Evolutionary conservation across 805 yeast genomes (phyloP).

Genomic region (Metschnikowia dekortorum): DNA sequence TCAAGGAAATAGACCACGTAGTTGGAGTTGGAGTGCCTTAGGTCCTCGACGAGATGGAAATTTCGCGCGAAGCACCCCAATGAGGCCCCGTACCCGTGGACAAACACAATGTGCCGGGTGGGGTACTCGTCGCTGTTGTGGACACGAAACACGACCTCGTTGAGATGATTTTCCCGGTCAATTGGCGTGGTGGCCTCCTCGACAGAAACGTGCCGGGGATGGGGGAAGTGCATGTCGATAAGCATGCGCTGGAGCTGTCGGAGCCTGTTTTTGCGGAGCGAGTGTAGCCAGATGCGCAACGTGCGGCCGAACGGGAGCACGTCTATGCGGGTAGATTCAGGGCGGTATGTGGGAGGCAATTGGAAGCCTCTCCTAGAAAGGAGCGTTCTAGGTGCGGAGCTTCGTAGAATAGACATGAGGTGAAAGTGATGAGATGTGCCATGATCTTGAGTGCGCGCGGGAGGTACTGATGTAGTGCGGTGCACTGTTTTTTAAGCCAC

Average conservation of each 20-base stretch:
- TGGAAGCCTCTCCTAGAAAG: conserved; percentile 4
- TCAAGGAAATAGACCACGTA: conserved; percentile 50
- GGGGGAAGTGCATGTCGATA: conserved; percentile 32
- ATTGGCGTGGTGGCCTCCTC: conserved; percentile 18
- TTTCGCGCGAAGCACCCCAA: conserved; percentile 55
- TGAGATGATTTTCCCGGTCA: conserved; percentile 29
- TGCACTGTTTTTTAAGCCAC: too few species aligned
- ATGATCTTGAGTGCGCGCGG: too few species aligned
- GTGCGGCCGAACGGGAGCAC: conserved; percentile 11
- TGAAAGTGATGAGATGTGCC: background rate
- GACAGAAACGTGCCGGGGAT: conserved; percentile 16
- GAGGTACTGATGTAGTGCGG: too few species aligned
- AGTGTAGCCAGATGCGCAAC: conserved; percentile 18
- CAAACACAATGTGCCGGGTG: conserved; percentile 43
- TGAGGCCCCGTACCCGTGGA: conserved; percentile 58
- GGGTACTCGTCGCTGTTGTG: conserved; percentile 19
- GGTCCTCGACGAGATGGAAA: conserved; percentile 36
- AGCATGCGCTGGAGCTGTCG: conserved; percentile 31
- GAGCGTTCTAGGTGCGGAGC: background rate
- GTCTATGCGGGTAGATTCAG: conserved; percentile 8
- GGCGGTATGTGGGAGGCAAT: conserved; percentile 9
- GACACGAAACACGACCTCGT: conserved; percentile 32
- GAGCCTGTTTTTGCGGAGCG: conserved; percentile 23
- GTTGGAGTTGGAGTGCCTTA: conserved; percentile 26
- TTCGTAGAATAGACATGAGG: background rate